Percentiles rank a stretch among this genome's conserved stretches.
Conservation (phyloP, 2,329 filamentous ascomycete species). For the Dactylellina cionopaga region DNA sequence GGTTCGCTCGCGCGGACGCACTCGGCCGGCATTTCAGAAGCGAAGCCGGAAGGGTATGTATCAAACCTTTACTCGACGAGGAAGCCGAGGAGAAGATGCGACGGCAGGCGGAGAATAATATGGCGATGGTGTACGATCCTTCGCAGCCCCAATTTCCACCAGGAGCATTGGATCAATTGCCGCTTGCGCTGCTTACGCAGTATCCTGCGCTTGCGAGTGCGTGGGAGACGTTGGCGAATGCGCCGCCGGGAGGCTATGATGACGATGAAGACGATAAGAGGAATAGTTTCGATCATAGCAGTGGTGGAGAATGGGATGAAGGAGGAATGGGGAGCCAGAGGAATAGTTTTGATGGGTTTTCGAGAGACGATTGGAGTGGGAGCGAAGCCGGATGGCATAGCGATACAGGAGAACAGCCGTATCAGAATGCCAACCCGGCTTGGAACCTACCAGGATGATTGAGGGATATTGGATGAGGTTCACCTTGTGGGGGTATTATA, state of each 20-base stretch:
- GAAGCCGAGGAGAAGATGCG: conserved; percentile 78
- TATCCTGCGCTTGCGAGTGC: conserved; percentile 92
- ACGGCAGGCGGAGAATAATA: conserved; percentile 66
- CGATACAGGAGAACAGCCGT: conserved; percentile 35
- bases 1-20: conserved; percentile 94
- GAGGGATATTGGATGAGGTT: neutral
- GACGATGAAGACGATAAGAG: conserved; percentile 75
- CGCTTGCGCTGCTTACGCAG: conserved; percentile 85
- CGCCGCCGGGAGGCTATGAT: conserved; percentile 72
- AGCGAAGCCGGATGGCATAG: conserved; percentile 51
- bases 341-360: conserved; percentile 55
- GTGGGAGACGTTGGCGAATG: conserved; percentile 80
- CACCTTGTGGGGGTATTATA: too few species aligned
- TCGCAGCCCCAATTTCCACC: conserved; percentile 63
- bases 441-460: conserved; percentile 41
- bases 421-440: conserved; percentile 19
- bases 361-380: conserved; percentile 54
- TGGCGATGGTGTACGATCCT: conserved; percentile 69
- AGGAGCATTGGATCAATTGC: conserved; percentile 74
- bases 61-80: conserved; percentile 95
- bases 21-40: conserved; percentile 93
- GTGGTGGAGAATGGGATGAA: conserved; percentile 56
- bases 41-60: conserved; percentile 93
- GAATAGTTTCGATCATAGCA: conserved; percentile 58
- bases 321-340: conserved; percentile 55